These are phyloP conservation scores for Chlorella sp. DNA, from an alignment of 139 green algal species.

Conservation along the genomic window DNA sequence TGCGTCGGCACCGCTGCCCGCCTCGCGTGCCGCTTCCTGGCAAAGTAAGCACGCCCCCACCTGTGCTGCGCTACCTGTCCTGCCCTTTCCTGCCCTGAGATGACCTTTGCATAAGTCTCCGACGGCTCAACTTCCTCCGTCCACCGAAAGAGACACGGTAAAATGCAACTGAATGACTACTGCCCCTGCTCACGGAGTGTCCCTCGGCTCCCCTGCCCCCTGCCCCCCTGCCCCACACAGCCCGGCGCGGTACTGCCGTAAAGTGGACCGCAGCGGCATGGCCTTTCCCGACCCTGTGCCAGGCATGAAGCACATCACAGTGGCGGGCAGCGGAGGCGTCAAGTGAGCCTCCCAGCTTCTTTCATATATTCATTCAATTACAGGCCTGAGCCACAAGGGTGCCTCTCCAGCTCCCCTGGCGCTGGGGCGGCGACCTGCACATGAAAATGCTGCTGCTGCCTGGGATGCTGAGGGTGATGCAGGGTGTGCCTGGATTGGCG, in stretches of 20 bases:
- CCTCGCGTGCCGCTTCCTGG: neutral
- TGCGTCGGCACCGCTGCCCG: neutral
- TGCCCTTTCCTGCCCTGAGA: neutral
- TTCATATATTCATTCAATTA: neutral
- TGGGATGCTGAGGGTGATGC: neutral
- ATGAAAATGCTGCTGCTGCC: constrained; percentile 38
- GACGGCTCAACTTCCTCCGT: neutral
- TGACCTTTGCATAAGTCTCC: neutral
- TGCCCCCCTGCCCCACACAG: neutral
- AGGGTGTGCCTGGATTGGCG: neutral
- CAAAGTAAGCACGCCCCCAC: neutral
- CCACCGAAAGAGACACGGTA: neutral
- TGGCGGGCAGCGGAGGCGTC: constrained; percentile 4
- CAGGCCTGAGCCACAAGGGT: too few species aligned
- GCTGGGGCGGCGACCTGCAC: too few species aligned
- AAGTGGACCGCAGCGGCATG: neutral
- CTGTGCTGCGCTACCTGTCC: neutral
- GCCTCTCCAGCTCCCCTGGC: too few species aligned
- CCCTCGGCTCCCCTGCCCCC: neutral
- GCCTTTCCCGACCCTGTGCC: constrained; percentile 12
- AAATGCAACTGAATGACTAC: neutral
- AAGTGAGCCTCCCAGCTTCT: neutral
- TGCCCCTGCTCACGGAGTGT: neutral
- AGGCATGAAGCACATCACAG: constrained; percentile 15
- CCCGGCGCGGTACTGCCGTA: constrained; percentile 14